Evolutionary conservation across 2,329 filamentous ascomycete genomes (phyloP).

Genomic region (Allantophomopsis lycopodina): DNA sequence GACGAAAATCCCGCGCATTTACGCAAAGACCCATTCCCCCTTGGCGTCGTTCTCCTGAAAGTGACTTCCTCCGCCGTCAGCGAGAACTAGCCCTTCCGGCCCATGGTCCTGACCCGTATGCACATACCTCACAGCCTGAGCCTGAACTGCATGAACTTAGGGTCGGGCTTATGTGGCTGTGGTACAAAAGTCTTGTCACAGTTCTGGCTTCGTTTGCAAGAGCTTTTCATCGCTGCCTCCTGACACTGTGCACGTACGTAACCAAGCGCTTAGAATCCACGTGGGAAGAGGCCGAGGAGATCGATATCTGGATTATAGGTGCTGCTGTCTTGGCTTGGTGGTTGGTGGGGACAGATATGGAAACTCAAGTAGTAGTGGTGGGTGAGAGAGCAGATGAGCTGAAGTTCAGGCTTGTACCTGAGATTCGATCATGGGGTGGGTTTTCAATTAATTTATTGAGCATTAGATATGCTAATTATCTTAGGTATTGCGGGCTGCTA

Average conservation of each 20-base stretch:
- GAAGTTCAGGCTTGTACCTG: background rate
- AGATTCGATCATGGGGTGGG: slow-evolving; percentile 1
- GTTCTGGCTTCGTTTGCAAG: too few relatives aligned
- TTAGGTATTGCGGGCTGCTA: too few relatives aligned
- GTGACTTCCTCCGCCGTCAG: background rate
- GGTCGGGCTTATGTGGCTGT: too few relatives aligned
- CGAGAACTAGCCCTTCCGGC: background rate
- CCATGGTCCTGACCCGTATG: too few relatives aligned
- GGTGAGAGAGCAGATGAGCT: background rate
- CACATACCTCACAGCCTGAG: too few relatives aligned
- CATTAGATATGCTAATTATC: too few relatives aligned
- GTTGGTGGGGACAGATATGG: background rate
- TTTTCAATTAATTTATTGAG: background rate
- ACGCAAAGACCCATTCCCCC: background rate
- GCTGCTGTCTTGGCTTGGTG: background rate
- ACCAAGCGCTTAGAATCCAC: too few relatives aligned
- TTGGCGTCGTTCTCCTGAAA: background rate
- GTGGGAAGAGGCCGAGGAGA: background rate
- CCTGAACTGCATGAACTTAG: too few relatives aligned
- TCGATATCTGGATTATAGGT: background rate
- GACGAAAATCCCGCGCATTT: background rate
- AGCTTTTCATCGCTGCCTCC: too few relatives aligned
- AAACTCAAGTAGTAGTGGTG: background rate
- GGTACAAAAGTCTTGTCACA: too few relatives aligned
- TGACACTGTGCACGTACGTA: too few relatives aligned